These are phyloP conservation scores for Hemileia vastatrix DNA, from an alignment of 1,284 basidiomycete genomes.

Conservation along the genomic window DNA sequence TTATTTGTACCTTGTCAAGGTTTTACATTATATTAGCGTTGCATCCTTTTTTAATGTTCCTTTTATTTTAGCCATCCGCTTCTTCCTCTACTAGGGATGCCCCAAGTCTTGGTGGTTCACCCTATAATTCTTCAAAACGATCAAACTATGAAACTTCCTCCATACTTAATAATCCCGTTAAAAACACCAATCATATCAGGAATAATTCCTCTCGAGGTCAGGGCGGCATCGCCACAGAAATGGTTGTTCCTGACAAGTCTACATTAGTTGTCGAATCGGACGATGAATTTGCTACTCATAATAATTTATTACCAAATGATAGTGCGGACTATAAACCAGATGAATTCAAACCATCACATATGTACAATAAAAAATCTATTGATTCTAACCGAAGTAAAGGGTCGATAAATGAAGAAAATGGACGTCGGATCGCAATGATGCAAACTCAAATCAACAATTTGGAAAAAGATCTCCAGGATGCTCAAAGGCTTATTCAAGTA, in stretches of 20 bases:
- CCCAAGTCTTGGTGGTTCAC: slow-evolving; percentile 7
- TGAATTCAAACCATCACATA: not conserved
- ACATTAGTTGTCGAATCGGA: slow-evolving; percentile 39
- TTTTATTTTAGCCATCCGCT: too few relatives aligned
- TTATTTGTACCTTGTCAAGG: too few relatives aligned
- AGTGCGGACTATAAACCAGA: not conserved
- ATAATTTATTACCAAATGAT: not conserved
- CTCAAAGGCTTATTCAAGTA: not conserved
- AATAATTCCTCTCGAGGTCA: too few relatives aligned
- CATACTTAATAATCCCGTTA: too few relatives aligned
- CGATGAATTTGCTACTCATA: slow-evolving; percentile 29
- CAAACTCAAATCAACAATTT: slow-evolving; percentile 11
- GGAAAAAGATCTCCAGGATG: slow-evolving; percentile 13
- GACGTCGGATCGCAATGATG: slow-evolving; percentile 5
- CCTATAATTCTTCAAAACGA: slow-evolving; percentile 10
- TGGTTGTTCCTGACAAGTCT: slow-evolving; percentile 39
- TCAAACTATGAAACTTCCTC: too few relatives aligned
- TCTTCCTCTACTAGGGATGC: slow-evolving; percentile 15
- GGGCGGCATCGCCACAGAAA: slow-evolving; percentile 32
- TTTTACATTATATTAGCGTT: too few relatives aligned
- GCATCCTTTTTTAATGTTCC: too few relatives aligned
- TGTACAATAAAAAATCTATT: not conserved
- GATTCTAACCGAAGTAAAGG: too few relatives aligned
- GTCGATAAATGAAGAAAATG: slow-evolving; percentile 5
- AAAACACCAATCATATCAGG: too few relatives aligned